Base-by-base conservation (phyloP, 2,329 filamentous ascomycete genomes). In the Colletotrichum horii region DNA sequence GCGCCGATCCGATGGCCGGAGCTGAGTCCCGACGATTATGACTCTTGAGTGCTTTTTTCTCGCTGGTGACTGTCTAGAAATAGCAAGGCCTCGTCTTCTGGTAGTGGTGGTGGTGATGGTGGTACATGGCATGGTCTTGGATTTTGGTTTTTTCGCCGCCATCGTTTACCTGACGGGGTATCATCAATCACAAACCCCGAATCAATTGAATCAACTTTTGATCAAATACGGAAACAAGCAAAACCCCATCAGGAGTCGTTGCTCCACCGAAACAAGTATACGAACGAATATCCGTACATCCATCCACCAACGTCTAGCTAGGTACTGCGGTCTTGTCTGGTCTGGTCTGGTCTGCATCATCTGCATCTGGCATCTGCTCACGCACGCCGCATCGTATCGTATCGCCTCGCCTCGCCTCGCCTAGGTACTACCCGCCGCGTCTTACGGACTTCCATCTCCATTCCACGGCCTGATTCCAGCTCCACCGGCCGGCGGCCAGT, bases 1-100 rank as follows among this genome's bases (percentile, higher is more conserved):
- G 43, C 36, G 62, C 24, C 69, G 62, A 66, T 76, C 66, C 74
- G 58, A 62, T 66, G 14, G 71, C 66, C 74, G 74, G 74, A 74
- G 69, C 43, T 56, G 64, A 32, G 30, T 26, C 28, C 26, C 24
- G 26, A 26, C 56, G 56, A 48, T 22, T 62, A 28, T 28, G 55
- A 32, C 34, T 48, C n/a, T 36, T 68, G 65, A 67, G 22, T 58
- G 52, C 60, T 68, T 43, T 43, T 43, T 43, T 32, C 16, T 43
- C 16, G n/a, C 26, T 43, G n/a, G 24, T 48, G 8, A 52, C 43
- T 26, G 12, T 36, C 52, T 76, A 70, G 66, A 66, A 74, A 76
- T 66, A 76, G 34, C 65, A 70, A 30, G 28, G 24, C 52, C 16
- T 26, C 22, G 60, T 62, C 36, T 38, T 38, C 36, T 19, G 16